phyloP scores from a whole-genome alignment of 257 asterid species.

The Penstemon newberryi region DNA sequence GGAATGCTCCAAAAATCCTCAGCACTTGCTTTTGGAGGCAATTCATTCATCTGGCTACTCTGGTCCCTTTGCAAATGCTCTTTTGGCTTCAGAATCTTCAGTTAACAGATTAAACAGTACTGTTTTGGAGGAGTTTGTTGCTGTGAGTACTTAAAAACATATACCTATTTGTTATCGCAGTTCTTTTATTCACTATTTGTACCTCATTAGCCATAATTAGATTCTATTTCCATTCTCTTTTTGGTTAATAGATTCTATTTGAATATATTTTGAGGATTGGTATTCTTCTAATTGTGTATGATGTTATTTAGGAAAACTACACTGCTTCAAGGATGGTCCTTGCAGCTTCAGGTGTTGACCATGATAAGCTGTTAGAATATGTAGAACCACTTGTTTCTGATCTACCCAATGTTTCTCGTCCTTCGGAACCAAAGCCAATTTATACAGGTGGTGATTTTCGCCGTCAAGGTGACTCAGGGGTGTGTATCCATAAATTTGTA shows the following conservation, averaged over 20 bases:
- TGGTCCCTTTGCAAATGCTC: slow-evolving; percentile 67
- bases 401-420: slow-evolving; percentile 46
- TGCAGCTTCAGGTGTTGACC: slow-evolving; percentile 95
- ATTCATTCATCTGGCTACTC: slow-evolving; percentile 73
- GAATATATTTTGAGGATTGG: neutral
- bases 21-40: slow-evolving; percentile 79
- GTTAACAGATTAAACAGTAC: slow-evolving; percentile 49
- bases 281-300: slow-evolving; percentile 23
- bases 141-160: slow-evolving; percentile 49
- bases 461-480: slow-evolving; percentile 74
- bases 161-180: neutral
- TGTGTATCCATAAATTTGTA: slow-evolving; percentile 34
- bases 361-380: slow-evolving; percentile 65
- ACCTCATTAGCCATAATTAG: neutral
- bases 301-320: slow-evolving; percentile 57
- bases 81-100: slow-evolving; percentile 74
- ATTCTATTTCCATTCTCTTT: neutral
- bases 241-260: no score
- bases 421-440: slow-evolving; percentile 53
- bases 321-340: slow-evolving; percentile 84
- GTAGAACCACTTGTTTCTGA: slow-evolving; percentile 86
- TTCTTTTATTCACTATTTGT: slow-evolving; percentile 1
- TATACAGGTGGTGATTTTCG: slow-evolving; percentile 90
- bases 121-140: slow-evolving; percentile 75
- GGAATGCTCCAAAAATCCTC: slow-evolving; percentile 71